Percentiles rank a stretch among this genome's conserved stretches.
Evolutionary conservation across 139 green algal genomes (phyloP).

Genomic region (Desmodesmus armatus): DNA sequence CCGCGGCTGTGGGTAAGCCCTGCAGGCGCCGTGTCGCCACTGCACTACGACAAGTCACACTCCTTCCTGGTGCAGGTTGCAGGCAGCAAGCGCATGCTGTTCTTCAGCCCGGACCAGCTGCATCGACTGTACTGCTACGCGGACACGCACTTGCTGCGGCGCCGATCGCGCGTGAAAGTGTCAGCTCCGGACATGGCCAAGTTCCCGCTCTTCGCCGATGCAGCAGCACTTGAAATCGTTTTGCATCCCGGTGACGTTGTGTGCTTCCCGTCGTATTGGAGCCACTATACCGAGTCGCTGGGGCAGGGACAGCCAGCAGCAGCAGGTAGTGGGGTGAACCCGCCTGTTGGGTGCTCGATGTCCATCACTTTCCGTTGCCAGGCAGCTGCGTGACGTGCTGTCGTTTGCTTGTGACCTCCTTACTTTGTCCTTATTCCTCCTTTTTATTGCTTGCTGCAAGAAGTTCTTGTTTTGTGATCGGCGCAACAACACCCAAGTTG

Average conservation of each 20-base stretch:
- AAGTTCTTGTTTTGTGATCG: too few species aligned
- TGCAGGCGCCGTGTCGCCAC: slow-evolving; percentile 54
- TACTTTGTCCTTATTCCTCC: too few species aligned
- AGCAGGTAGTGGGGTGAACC: background rate
- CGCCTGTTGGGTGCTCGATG: background rate
- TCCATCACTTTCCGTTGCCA: slow-evolving; percentile 2
- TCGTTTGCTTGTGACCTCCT: too few species aligned
- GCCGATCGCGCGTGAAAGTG: slow-evolving; percentile 46
- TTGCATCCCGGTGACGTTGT: slow-evolving; percentile 62
- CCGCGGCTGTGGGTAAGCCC: slow-evolving; percentile 54
- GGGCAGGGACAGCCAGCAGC: background rate
- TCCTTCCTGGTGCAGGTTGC: slow-evolving; percentile 58
- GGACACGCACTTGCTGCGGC: slow-evolving; percentile 55
- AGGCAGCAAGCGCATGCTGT: slow-evolving; percentile 61
- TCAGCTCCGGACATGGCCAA: slow-evolving; percentile 23
- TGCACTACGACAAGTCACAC: slow-evolving; percentile 57
- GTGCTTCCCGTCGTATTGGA: slow-evolving; percentile 60
- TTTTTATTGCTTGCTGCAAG: too few species aligned
- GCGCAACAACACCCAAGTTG: too few species aligned
- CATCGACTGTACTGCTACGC: slow-evolving; percentile 49
- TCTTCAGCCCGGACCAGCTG: slow-evolving; percentile 54
- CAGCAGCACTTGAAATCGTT: slow-evolving; percentile 54
- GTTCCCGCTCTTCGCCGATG: slow-evolving; percentile 20
- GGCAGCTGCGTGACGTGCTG: too few species aligned
- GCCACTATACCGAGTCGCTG: slow-evolving; percentile 64